Conservation (phyloP, 306 rosid genomes). For the Cicer chorassanicum region DNA sequence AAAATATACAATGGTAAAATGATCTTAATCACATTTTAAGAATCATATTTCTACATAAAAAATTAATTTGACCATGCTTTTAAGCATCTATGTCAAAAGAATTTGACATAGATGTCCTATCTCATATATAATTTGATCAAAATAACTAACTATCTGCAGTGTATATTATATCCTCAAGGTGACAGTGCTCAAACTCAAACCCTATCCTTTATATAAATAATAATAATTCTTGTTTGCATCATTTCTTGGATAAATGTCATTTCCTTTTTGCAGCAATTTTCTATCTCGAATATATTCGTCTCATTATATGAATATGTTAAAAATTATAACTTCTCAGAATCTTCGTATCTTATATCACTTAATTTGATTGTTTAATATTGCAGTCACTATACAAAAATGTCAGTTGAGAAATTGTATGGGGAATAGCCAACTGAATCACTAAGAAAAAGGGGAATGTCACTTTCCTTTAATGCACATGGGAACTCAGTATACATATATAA, state of each 20-base stretch:
- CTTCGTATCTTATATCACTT: not conserved
- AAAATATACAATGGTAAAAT: too few species aligned
- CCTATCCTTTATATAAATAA: constrained; percentile 25
- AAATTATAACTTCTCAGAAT: not conserved
- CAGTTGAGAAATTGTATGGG: not conserved
- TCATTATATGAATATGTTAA: not conserved
- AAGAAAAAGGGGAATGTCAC: not conserved
- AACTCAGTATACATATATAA: not conserved
- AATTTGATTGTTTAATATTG: not conserved
- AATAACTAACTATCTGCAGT: too few species aligned
- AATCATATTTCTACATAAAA: too few species aligned
- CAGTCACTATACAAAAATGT: not conserved
- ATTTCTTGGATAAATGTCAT: not conserved
- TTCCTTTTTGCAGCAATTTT: not conserved
- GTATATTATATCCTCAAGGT: not conserved
- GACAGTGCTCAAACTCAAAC: constrained; percentile 37
- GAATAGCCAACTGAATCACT: constrained; percentile 4
- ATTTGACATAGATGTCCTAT: too few species aligned
- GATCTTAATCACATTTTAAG: too few species aligned
- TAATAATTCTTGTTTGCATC: not conserved
- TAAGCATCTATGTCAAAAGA: too few species aligned
- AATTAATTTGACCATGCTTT: too few species aligned
- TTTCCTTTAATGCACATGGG: not conserved
- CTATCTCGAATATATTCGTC: not conserved
- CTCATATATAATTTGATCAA: too few species aligned